Evolutionary conservation across 2,329 filamentous ascomycete species (phyloP), one percentile per base, ranked within the genome.

Genomic region (Talaromyces sp.): DNA sequence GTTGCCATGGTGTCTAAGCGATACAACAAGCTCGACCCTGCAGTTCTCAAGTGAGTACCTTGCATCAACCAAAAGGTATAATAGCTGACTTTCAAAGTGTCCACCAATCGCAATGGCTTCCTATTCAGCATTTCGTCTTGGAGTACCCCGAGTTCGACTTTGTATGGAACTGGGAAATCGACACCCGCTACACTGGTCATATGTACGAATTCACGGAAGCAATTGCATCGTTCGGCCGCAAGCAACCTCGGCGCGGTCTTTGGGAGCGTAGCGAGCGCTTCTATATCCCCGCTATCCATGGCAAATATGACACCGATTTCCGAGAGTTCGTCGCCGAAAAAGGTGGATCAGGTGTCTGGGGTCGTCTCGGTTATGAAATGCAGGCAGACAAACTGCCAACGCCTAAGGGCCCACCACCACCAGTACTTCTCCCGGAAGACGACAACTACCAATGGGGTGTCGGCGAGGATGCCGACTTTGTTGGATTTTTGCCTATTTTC

Each of bases 401-500:
- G 36, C 89, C 89, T 0, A 79, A 87, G 29, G 89, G 89, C 13
- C 89, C 87, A 6, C 82, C 83, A 56, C 89, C 89, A 7, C 88
- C 89, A 0, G 83, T 83, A 1, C 75, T 80, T 0, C 85, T 85
- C 47, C 82, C 87, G 15, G 79, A 83, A 58, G 77, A 85, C n/a
- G 90, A 92, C 71, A 80, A 89, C 66, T 92, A 91, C 74, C 78
- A 87, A 73, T 93, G 90, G 90, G 90, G 90, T 65, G 87, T 95
- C 0, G 91, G 87, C 63, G 94, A 97, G 76, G 91, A 96, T 66
- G 93, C 94, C 13, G 94, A 98, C 76, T 86, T 96, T 70, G 93
- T 97, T 74, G 92, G 92, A 0, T 88, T 97, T 67, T 94, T 93
- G 73, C 94, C 94, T 10, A 88, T 97, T 68, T 97, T 95, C 78